Evolutionary conservation across 1,139 yeast species (phyloP).

Genomic region (Debaryomycetaceae sp.): DNA sequence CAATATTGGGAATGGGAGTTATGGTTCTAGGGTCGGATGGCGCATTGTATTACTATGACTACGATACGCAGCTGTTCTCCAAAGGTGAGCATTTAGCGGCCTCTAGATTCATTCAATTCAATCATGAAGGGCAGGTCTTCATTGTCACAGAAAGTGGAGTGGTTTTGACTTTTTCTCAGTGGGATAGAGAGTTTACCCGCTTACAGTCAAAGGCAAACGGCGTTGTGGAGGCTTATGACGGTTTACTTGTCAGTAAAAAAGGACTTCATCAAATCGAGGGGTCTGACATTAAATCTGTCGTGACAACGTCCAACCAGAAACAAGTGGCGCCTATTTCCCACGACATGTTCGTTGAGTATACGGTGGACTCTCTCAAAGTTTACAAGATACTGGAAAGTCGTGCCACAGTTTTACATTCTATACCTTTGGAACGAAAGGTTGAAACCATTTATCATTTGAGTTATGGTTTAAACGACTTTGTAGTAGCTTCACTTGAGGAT

Average conservation of each 20-base stretch:
- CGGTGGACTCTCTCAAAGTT: background rate
- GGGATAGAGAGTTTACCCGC: background rate
- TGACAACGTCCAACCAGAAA: background rate
- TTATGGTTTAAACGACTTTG: background rate
- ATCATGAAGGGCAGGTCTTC: conserved; percentile 12
- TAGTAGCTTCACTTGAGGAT: background rate
- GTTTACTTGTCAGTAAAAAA: background rate
- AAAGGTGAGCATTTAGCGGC: background rate
- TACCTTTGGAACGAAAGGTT: background rate
- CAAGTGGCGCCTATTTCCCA: background rate
- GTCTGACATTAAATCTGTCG: background rate
- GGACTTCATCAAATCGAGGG: background rate
- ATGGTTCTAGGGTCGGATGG: conserved; percentile 17
- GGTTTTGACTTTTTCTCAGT: background rate
- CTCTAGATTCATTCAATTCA: conserved; percentile 2
- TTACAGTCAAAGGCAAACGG: background rate
- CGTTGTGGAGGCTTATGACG: conserved; percentile 3
- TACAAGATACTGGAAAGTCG: background rate
- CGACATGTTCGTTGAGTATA: background rate
- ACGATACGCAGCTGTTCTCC: conserved; percentile 1
- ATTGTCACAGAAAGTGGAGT: conserved; percentile 8
- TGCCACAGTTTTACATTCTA: background rate
- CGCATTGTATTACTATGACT: conserved; percentile 6
- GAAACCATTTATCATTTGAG: background rate
- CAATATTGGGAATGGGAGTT: conserved; percentile 16